Evolutionary conservation across 208 protist species (phyloP).

Genomic region (Leishmania aethiopica): DNA sequence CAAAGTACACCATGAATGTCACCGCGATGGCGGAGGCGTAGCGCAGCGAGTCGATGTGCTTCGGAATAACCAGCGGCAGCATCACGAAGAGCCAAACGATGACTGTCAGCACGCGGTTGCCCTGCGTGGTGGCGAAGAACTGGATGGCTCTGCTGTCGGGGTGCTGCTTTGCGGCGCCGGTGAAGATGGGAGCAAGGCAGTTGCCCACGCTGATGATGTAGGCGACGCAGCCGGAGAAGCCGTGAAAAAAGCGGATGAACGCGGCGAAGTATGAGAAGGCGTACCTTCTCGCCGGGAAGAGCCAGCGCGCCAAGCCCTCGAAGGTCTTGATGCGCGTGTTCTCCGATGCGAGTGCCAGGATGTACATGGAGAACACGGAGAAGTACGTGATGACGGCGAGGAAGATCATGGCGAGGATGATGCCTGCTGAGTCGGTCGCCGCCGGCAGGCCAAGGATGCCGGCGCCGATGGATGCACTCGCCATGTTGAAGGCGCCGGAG

Average conservation of each 20-base stretch:
- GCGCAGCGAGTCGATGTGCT: slow-evolving; percentile 69
- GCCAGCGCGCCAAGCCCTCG: slow-evolving; percentile 38
- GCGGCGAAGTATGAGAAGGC: slow-evolving; percentile 45
- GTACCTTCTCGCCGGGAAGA: slow-evolving; percentile 33
- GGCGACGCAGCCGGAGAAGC: slow-evolving; percentile 31
- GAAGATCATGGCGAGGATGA: slow-evolving; percentile 37
- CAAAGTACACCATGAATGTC: slow-evolving; percentile 51
- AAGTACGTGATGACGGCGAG: slow-evolving; percentile 47
- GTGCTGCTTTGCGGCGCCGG: slow-evolving; percentile 4
- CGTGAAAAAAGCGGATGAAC: slow-evolving; percentile 40
- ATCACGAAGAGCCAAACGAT: slow-evolving; percentile 53
- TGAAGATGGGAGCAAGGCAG: slow-evolving; percentile 38
- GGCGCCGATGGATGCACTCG: slow-evolving; percentile 39
- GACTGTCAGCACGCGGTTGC: slow-evolving; percentile 34
- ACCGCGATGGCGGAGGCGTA: slow-evolving; percentile 57
- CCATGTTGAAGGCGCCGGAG: slow-evolving; percentile 40
- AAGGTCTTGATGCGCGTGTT: slow-evolving; percentile 44
- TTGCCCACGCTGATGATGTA: slow-evolving; percentile 45
- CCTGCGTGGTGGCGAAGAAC: slow-evolving; percentile 29
- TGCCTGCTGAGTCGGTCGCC: slow-evolving; percentile 39
- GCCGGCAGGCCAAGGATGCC: slow-evolving; percentile 48
- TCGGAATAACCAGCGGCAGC: slow-evolving; percentile 64
- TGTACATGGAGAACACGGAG: slow-evolving; percentile 38
- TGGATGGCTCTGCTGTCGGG: slow-evolving; percentile 27
- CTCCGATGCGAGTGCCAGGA: slow-evolving; percentile 40